A percentile compares a stretch with the other conserved stretches of the same genome.
These are phyloP conservation scores for Irpex sp. DNA, from an alignment of 1,284 basidiomycete species.

Conservation along the genomic window DNA sequence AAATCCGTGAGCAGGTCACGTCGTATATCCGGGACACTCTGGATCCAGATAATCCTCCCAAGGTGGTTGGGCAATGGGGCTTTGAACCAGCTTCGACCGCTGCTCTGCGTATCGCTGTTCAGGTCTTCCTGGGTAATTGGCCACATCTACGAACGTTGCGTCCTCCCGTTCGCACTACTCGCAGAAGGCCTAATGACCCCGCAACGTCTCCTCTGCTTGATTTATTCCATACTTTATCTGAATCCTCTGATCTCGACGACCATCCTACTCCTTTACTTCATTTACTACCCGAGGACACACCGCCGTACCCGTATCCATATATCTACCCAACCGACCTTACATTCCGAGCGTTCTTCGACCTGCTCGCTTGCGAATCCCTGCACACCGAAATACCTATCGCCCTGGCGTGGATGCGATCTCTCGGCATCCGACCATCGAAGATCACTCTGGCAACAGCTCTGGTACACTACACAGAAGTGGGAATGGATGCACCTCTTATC, in stretches of 20 bases:
- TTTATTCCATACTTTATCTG: neutral
- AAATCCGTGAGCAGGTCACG: constrained; percentile 13
- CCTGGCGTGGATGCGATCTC: constrained; percentile 74
- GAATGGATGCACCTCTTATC: constrained; percentile 55
- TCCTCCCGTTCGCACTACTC: constrained; percentile 27
- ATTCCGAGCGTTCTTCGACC: constrained; percentile 61
- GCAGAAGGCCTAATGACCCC: constrained; percentile 24
- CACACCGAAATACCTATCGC: constrained; percentile 63
- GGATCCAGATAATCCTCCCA: constrained; percentile 13
- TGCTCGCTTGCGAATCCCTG: constrained; percentile 52
- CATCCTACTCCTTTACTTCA: neutral
- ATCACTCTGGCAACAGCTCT: constrained; percentile 62
- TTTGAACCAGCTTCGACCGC: constrained; percentile 39
- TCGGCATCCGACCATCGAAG: constrained; percentile 49
- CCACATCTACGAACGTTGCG: constrained; percentile 27
- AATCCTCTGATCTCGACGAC: neutral
- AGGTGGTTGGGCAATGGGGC: constrained; percentile 41
- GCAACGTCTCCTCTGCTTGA: constrained; percentile 27
- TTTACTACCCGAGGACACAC: constrained; percentile 10
- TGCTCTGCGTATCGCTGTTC: constrained; percentile 45
- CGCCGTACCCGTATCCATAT: constrained; percentile 28
- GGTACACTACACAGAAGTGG: constrained; percentile 69
- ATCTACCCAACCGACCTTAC: constrained; percentile 46
- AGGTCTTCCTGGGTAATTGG: constrained; percentile 50
- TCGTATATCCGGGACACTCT: constrained; percentile 26